Conservation (phyloP, 139 green algal genomes). For the Monoraphidium neglectum region DNA sequence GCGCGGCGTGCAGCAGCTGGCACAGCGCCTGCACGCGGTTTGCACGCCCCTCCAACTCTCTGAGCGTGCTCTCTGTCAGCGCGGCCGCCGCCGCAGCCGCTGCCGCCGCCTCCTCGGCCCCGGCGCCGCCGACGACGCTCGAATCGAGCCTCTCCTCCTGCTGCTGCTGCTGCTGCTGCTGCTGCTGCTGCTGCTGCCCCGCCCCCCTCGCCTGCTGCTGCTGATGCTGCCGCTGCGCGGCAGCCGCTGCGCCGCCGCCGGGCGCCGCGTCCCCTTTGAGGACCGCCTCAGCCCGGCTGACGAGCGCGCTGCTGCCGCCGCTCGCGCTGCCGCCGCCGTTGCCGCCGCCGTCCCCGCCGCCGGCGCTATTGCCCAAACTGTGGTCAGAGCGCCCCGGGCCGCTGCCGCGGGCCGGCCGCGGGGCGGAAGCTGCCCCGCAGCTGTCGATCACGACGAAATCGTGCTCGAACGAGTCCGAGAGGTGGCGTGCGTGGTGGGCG, state of each 20-base stretch:
- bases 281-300: background rate
- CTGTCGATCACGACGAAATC: background rate
- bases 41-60: background rate
- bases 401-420: background rate
- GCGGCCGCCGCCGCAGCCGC: conserved; percentile 5
- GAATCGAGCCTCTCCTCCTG: no score
- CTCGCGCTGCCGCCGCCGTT: background rate
- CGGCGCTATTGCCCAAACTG: conserved; percentile 14
- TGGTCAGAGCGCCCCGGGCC: background rate
- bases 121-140: background rate
- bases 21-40: background rate
- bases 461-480: background rate
- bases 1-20: background rate
- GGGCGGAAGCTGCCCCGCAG: no score
- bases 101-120: conserved; percentile 17
- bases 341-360: conserved; percentile 7
- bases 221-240: background rate
- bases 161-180: conserved; percentile 2
- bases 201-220: background rate
- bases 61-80: background rate
- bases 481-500: background rate
- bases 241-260: background rate
- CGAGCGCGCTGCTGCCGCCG: conserved; percentile 8
- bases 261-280: background rate
- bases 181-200: conserved; percentile 6